phyloP scores from a whole-genome alignment of 257 asterid genomes.

The Scutellaria minor region DNA sequence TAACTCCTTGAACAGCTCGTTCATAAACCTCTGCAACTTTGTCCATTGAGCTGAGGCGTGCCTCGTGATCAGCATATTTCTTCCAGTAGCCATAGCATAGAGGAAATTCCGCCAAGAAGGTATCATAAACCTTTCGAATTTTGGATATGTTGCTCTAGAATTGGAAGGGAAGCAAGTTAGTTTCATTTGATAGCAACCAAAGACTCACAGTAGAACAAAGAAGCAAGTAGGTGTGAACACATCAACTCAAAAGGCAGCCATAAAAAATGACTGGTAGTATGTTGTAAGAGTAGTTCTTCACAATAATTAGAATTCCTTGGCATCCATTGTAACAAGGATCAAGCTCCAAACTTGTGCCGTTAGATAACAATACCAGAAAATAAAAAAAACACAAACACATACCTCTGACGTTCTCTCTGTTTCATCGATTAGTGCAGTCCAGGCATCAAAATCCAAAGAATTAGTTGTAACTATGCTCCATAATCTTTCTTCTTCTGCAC shows the following conservation, averaged over 20 bases:
- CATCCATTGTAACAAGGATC: not conserved
- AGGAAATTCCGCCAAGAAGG: slow-evolving; percentile 93
- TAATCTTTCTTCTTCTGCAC: slow-evolving; percentile 89
- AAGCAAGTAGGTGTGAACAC: not conserved
- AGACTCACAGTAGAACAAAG: slow-evolving; percentile 4
- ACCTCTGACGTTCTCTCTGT: slow-evolving; percentile 95
- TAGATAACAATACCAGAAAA: slow-evolving; percentile 3
- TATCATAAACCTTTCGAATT: slow-evolving; percentile 84
- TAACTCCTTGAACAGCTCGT: slow-evolving; percentile 93
- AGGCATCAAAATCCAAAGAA: slow-evolving; percentile 84
- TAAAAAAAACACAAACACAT: slow-evolving; percentile 32
- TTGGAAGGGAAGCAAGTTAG: not conserved
- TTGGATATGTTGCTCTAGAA: slow-evolving; percentile 75
- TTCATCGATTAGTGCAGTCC: slow-evolving; percentile 95
- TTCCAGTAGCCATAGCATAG: slow-evolving; percentile 99
- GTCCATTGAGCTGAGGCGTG: slow-evolving; percentile 81
- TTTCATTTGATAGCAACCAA: not conserved
- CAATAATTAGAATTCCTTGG: not conserved
- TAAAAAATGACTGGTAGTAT: not conserved
- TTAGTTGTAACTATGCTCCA: slow-evolving; percentile 94
- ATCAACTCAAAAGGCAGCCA: slow-evolving; percentile 21
- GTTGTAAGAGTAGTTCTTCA: not conserved
- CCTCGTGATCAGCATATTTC: slow-evolving; percentile 98
- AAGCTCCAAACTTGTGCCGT: slow-evolving; percentile 19
- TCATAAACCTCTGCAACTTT: slow-evolving; percentile 95